phyloP scores from a whole-genome alignment of 2,329 filamentous ascomycete species.

The Colletotrichum sp. region DNA sequence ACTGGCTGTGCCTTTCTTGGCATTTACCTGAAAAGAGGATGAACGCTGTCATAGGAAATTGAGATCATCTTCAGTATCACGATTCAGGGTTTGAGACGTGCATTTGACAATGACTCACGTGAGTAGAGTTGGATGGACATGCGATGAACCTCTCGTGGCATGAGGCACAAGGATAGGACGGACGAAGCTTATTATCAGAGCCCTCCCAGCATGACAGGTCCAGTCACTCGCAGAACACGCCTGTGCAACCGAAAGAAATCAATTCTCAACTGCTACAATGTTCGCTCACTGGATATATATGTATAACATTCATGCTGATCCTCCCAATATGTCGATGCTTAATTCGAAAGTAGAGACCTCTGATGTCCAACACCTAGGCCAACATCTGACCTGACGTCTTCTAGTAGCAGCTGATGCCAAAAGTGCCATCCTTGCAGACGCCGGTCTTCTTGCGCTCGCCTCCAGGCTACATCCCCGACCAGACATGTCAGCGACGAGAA shows the following conservation, averaged over 20 bases:
- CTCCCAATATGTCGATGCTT: background rate
- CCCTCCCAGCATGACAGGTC: background rate
- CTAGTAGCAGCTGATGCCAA: background rate
- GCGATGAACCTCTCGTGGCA: background rate
- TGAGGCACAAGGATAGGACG: background rate
- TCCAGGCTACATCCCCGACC: background rate
- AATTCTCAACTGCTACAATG: background rate
- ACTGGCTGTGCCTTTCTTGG: background rate
- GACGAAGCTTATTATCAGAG: background rate
- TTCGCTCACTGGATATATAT: background rate
- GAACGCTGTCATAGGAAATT: background rate
- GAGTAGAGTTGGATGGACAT: background rate
- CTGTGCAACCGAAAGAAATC: background rate
- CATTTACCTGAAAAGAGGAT: background rate
- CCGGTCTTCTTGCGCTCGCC: background rate
- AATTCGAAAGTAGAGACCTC: background rate
- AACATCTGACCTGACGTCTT: too few relatives aligned
- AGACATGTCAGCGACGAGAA: background rate
- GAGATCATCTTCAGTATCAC: background rate
- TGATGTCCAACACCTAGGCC: background rate
- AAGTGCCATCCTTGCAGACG: background rate
- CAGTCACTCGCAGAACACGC: background rate
- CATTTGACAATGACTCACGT: background rate
- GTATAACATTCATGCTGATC: background rate
- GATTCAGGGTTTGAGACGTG: background rate